Base-by-base conservation (phyloP, 2,329 filamentous ascomycete genomes). In the Fusarium anguioides region DNA sequence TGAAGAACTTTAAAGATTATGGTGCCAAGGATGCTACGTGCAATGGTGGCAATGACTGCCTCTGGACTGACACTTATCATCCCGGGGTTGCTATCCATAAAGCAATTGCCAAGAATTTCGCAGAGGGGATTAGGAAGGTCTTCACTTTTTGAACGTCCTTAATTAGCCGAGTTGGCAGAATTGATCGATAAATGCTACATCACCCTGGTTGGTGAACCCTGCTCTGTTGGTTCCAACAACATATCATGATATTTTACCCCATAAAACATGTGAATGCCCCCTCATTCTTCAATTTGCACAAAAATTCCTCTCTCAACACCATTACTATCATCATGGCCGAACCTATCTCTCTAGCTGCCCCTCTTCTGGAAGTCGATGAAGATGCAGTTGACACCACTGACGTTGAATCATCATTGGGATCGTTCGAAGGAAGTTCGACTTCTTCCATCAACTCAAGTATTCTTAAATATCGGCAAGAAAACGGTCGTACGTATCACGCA, bases 401-500 rank as follows among this genome's bases (percentile, higher is more conserved):
- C 9, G 11, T 8, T 2, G 45, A 68, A 29, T 49, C 62, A 17
- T 54, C 47, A 2, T 10, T 64, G 0, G 54, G 24, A 3, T 39
- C 46, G 1, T 29, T 42, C 6, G 37, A n/a, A 2, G 41, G 17
- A 15, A 59, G 41, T 9, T 61, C 66, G 2, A 75, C 72, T 2
- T 62, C 71, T 0, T 74, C 70, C 3, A 52, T 74, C 4, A 58
- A 8, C n/a, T 70, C 58, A 2, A 73, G 60, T 9, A 68, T 75
- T 7, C 50, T 72, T 3, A 63, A 55, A 5, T 75, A 74, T 21
- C 66, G 72, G 9, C 35, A 69, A 18, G 74, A 76, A 23, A 74
- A 76, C 12, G 73, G 74, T 1, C 66, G 73, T 12, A 74, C 70
- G 0, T 76, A 75, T n/a, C 73, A 75, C 29, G 69, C 60, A 0